Evolutionary conservation across 2,329 filamentous ascomycete genomes (phyloP), one percentile per base, ranked within the genome.

Genomic region (Calonectria honghensis): DNA sequence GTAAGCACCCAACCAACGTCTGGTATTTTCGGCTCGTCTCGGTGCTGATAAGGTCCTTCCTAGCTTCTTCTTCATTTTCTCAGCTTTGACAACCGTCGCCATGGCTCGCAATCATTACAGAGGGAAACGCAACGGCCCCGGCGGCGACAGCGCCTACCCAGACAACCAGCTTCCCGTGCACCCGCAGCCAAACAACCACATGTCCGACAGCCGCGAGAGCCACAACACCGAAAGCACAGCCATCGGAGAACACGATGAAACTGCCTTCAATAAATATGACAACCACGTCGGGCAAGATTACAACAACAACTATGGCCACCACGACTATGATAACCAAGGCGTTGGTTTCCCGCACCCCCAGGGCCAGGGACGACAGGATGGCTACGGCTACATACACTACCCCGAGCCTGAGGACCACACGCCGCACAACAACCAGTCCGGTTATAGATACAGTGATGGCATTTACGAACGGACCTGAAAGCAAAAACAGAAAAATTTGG

Each of bases 51-150:
- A 48, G 18, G 2, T 10, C 11, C 14, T 54, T 37, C 59, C 73
- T 52, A 94, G 92, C 64, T 84, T 94, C 86, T 92, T 96, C 85
- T 97, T 96, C 89, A 82, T 95, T 80, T 82, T 95, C 81, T 95
- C 94, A 65, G 91, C 94, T 68, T 83, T 93, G 73, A 88, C 94
- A 76, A 94, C 96, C 81, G 77, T 95, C 66, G 88, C 90, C 65
- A 90, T 96, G 59, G 90, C 91, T 79, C 92, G 93, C 74, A 89
- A 94, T 84, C 93, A 94, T 88, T 92, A 92, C 86, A 93, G 92
- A 80, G 93, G 95, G 86, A 94, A 94, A 87, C 91, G 91, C 68
- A 94, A 90, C 82, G 93, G 93, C 18, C 93, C 85, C 59, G 73
- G 81, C 73, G 82, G 84, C 31, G 78, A 80, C 61, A 85, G 85